A percentile compares a stretch with the other conserved stretches of the same genome.
These are phyloP conservation scores for Alectoria sarmentosa DNA, from an alignment of 495 filamentous ascomycete genomes.

Conservation along the genomic window DNA sequence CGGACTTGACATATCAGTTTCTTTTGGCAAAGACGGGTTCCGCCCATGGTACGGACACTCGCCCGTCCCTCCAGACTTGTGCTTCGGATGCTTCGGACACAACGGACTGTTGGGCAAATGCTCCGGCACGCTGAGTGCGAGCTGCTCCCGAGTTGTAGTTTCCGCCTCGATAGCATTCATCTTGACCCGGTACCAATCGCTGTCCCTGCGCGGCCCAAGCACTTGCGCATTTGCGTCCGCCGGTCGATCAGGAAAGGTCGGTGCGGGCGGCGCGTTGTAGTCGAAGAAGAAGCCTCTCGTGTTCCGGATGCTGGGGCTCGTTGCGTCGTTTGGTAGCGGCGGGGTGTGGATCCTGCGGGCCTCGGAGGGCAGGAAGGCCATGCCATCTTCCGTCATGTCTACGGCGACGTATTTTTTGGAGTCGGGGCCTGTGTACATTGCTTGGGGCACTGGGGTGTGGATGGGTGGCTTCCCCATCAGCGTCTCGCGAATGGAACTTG, in stretches of 20 bases:
- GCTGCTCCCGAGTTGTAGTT: conserved; percentile 23
- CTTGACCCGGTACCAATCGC: conserved; percentile 24
- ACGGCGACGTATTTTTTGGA: conserved; percentile 19
- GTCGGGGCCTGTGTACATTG: conserved; percentile 21
- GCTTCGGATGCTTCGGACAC: conserved; percentile 52
- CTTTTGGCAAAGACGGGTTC: conserved; percentile 10
- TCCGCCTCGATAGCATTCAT: conserved; percentile 17
- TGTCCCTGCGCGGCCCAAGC: neutral
- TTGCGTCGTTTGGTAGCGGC: conserved; percentile 36
- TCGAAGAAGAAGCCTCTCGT: conserved; percentile 46
- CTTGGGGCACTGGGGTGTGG: conserved; percentile 19
- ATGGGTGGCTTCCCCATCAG: conserved; percentile 20
- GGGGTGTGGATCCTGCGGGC: conserved; percentile 29
- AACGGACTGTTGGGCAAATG: conserved; percentile 57
- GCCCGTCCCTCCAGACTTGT: conserved; percentile 45
- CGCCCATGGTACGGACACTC: conserved; percentile 41
- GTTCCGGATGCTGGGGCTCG: conserved; percentile 23
- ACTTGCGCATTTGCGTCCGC: neutral
- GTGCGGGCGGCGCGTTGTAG: conserved; percentile 25
- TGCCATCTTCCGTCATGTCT: conserved; percentile 15
- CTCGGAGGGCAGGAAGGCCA: conserved; percentile 27
- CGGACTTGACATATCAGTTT: neutral
- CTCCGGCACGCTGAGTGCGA: conserved; percentile 54
- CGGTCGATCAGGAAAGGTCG: neutral
- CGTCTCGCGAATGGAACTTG: conserved; percentile 23